Percentiles rank a stretch among this genome's conserved stretches.
These are phyloP conservation scores for Gossypium anomalum DNA, from an alignment of 345 rosid species.

Conservation along the genomic window DNA sequence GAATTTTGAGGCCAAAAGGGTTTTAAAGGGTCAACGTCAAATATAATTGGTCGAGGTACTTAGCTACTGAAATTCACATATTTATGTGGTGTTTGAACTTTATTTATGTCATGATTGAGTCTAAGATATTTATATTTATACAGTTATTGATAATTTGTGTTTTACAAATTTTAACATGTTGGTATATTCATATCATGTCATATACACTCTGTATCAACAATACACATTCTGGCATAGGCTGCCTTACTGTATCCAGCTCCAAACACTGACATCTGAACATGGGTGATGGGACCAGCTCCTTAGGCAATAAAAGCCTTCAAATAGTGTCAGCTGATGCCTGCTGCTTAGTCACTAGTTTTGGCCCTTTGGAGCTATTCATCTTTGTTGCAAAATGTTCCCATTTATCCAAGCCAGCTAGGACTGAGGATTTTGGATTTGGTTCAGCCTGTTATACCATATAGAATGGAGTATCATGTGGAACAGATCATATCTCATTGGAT, in stretches of 20 bases:
- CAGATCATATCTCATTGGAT: constrained; percentile 70
- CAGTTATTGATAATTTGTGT: too few species aligned
- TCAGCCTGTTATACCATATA: constrained; percentile 70
- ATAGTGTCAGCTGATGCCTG: background rate
- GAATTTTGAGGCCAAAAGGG: too few species aligned
- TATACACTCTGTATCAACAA: background rate
- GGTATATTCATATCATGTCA: too few species aligned
- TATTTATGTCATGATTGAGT: too few species aligned
- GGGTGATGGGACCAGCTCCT: background rate
- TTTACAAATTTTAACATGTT: too few species aligned
- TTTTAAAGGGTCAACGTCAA: too few species aligned
- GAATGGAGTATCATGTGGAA: constrained; percentile 95
- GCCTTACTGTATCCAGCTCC: background rate
- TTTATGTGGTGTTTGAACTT: too few species aligned
- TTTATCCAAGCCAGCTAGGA: background rate
- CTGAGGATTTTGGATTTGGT: constrained; percentile 37
- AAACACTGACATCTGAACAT: background rate
- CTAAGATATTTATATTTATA: too few species aligned
- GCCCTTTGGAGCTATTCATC: background rate
- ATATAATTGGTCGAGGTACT: too few species aligned
- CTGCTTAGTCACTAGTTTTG: background rate
- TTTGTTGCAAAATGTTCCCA: too few species aligned
- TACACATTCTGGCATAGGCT: background rate
- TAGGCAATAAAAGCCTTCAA: background rate
- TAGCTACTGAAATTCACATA: too few species aligned